Evolutionary conservation across 2,329 filamentous ascomycete genomes (phyloP), one percentile per base, ranked within the genome.

Genomic region (Aplosporella prunicola): DNA sequence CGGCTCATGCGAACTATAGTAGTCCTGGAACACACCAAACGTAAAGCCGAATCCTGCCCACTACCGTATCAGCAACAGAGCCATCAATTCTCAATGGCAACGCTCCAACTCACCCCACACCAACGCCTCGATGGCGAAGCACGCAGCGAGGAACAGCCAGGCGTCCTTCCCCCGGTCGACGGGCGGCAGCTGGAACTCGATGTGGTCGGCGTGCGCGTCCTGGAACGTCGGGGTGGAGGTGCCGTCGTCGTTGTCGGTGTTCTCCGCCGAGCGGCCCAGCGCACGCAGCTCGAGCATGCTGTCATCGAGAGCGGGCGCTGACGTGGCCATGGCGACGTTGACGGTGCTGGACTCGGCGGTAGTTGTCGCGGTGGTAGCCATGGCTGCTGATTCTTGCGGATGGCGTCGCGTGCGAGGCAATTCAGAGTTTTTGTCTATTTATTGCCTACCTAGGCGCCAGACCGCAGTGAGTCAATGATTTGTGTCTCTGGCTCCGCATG

Each of bases 21-120:
- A 80, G 35, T 78, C 69, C 47, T 83, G 78, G 49, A 85, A 83
- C 16, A 85, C 68, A 28, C 80, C 80, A 51, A 78, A 85, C 0
- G 76, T 69, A 39, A 78, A 77, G 0, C 77, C 74, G 40, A 83
- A 82, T 2, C 78, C 78, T 81, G 18, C 0, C 43, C n/a, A 35
- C 9, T 35, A 29, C 13, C 14, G 11, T 18, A 25, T 36, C 13
- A 24, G 20, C 22, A 35, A 15, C 2, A 27, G 14, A 20, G 28
- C 6, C 9, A 22, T 51, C 25, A 51, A 35, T 15, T 20, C 14
- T 13, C 18, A 3, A 25, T 9, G 9, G n/a, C 23, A 9, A 25
- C n/a, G n/a, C 9, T 25, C 23, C 9, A n/a, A n/a, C 56, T 39
- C 30, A 69, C 69, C 69, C 71, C 69, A 76, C 17, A 73, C 60